A percentile compares a stretch with the other conserved stretches of the same genome.
Evolutionary conservation across 345 rosid species (phyloP).

Genomic region (Brassica rapa): DNA sequence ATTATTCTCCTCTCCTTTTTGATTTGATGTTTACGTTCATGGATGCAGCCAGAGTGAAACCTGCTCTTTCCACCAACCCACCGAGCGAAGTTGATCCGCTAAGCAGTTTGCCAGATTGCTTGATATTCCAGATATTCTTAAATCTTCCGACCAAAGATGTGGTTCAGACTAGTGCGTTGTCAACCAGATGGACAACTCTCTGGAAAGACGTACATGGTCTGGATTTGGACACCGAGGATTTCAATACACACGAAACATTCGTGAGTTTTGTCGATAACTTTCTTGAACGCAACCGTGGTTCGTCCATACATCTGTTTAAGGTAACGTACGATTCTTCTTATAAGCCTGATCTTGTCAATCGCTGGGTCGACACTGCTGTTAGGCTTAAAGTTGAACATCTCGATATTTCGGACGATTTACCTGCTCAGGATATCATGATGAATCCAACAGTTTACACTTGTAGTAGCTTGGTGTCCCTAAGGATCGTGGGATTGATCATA

Average conservation of each 20-base stretch:
- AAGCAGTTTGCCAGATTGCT: slow-evolving; percentile 16
- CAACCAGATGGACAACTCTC: slow-evolving; percentile 18
- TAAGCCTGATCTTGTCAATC: neutral
- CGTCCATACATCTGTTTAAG: neutral
- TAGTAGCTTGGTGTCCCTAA: neutral
- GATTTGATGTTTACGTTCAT: too few relatives aligned
- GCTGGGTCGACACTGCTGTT: neutral
- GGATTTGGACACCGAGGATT: neutral
- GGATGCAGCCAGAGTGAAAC: too few relatives aligned
- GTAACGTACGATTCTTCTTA: neutral
- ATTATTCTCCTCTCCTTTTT: too few relatives aligned
- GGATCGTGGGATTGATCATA: neutral
- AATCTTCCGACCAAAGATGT: slow-evolving; percentile 8
- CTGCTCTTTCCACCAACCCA: too few relatives aligned
- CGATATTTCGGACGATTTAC: neutral
- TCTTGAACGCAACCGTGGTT: neutral
- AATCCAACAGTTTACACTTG: neutral
- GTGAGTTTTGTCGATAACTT: neutral
- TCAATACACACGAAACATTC: neutral
- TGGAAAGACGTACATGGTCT: slow-evolving; percentile 11
- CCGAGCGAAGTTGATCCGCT: neutral
- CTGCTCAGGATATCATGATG: neutral
- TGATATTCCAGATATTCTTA: slow-evolving; percentile 8
- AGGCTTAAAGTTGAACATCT: neutral
- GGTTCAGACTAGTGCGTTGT: slow-evolving; percentile 9